Base-by-base conservation (phyloP, 768 basidiomycete genomes). In the Hirschioporus abietinus region DNA sequence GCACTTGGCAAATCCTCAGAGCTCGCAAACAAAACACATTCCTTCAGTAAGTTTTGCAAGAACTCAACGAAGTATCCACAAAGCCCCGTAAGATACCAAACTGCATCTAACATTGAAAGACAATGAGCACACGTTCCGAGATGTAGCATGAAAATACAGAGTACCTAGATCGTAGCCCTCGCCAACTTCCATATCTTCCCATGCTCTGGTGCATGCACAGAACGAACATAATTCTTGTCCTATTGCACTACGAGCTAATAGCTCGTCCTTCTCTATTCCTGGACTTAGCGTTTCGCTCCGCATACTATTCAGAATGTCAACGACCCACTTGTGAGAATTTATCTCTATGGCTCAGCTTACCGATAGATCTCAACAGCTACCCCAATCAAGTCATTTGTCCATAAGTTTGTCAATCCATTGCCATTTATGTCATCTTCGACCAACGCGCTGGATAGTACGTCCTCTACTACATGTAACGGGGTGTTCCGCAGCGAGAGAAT, bases 1-100 rank as follows among this genome's bases (percentile, higher is more conserved):
- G 52, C 65, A 27, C 30, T 52, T 35, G 68, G 30, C 59, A 71
- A 60, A 65, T 65, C 60, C 57, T 23, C 42, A 23, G 69, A 61
- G 63, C 77, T 74, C 66, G 73, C 75, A 1, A 77, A 72, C 62
- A 77, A 75, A 1, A 84, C 73, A 36, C 81, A 83, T 66, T 81
- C 82, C 65, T 85, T 89, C 75, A 92, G 73, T 5, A 93, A 73
- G 64, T 77, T 83, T 72, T 90, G 89, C 23, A 87, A 68, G 69
- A 91, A 87, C 35, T 76, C 76, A 27, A 91, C 77, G 59, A 85
- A 73, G 90, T 90, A 93, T 8, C 76, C 78, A 0, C 83, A 84
- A 60, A 92, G 71, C 9, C 82, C 84, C 60, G 87, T 83, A 17
- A 93, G 80, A 68, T 89, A 87, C 92, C 92, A 93, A 27, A 86